phyloP scores from a whole-genome alignment of 2,329 filamentous ascomycete genomes.

The Teratosphaeria zuluensis region DNA sequence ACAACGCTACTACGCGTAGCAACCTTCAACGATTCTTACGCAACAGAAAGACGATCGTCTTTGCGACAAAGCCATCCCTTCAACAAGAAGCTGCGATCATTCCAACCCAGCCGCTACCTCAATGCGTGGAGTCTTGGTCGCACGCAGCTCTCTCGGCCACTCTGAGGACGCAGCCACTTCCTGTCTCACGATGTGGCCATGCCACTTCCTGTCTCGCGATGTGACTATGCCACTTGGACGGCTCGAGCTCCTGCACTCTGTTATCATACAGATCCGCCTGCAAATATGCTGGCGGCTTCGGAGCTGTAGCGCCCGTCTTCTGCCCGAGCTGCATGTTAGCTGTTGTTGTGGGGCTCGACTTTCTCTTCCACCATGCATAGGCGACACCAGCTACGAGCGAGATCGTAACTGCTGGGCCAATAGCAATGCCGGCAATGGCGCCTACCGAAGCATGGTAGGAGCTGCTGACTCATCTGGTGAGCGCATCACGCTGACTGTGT shows the following conservation, averaged over 20 bases:
- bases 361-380: background rate
- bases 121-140: background rate
- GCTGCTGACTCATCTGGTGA: too few relatives aligned
- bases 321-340: background rate
- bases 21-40: too few relatives aligned
- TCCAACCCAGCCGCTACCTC: background rate
- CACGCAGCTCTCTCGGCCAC: background rate
- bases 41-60: too few relatives aligned
- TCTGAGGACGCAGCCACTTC: background rate
- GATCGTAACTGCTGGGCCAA: background rate
- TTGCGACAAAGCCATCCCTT: too few relatives aligned
- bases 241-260: background rate
- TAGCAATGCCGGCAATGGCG: background rate
- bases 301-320: background rate
- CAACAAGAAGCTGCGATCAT: background rate
- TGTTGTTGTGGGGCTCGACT: background rate
- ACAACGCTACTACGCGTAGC: too few relatives aligned
- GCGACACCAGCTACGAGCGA: background rate
- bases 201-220: background rate
- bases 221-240: background rate
- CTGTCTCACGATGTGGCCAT: background rate
- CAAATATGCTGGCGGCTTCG: background rate
- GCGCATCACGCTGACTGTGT: too few relatives aligned
- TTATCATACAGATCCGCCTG: background rate
- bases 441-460: background rate